Evolutionary conservation across 139 green algal species (phyloP).

Genomic region (Diplosphaera chodatii): DNA sequence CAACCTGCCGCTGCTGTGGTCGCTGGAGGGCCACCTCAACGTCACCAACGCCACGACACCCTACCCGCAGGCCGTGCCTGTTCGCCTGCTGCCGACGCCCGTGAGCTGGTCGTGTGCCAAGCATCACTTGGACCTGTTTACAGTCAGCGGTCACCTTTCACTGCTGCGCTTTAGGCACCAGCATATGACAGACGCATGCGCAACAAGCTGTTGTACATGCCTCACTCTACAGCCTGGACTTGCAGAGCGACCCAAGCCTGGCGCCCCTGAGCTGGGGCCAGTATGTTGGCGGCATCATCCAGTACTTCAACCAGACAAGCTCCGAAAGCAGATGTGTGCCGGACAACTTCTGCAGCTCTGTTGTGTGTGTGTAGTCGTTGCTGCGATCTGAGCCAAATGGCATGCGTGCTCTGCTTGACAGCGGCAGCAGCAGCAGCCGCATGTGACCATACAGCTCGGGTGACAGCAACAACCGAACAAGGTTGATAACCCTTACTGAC

Average conservation of each 20-base stretch:
- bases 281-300: neutral
- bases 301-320: neutral
- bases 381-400: no score
- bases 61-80: neutral
- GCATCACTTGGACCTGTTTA: neutral
- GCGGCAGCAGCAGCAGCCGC: no score
- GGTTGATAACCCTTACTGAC: no score
- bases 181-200: no score
- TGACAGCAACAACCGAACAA: neutral
- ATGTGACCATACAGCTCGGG: neutral
- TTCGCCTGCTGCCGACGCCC: neutral
- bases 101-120: neutral
- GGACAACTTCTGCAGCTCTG: no score
- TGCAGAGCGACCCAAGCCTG: neutral
- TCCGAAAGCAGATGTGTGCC: neutral
- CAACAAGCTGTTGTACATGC: no score
- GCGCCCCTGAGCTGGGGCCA: neutral
- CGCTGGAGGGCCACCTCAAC: neutral
- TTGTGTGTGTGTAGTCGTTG: no score
- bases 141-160: no score
- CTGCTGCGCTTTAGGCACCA: no score
- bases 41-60: neutral
- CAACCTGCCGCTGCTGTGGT: constrained; percentile 6
- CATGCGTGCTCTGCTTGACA: no score
- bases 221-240: neutral